Base-by-base conservation (phyloP, 2,329 filamentous ascomycete genomes). In the Diplodia corticola region DNA sequence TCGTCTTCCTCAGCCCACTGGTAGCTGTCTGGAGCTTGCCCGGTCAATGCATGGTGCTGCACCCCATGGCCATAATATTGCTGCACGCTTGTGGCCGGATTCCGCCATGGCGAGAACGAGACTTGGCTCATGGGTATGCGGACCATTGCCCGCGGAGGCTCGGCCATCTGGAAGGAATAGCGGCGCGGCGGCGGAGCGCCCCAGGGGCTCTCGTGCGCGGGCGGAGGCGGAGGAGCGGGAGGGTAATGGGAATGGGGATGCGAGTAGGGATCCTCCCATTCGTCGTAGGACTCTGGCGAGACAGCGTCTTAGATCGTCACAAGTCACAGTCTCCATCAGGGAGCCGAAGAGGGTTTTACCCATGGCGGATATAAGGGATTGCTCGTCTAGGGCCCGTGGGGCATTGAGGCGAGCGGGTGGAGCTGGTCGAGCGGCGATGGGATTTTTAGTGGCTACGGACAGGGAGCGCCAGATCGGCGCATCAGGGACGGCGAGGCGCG, bases 321-420 rank as follows among this genome's bases (percentile, higher is more conserved):
- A 33, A 30, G 57, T 24, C 57, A 61, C 37, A 20, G 10, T 15
- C 40, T 44, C 40, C 17, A 20, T 17, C 17, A 13, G 6, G 17
- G 20, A 35, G 13, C 13, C 35, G 13, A 48, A 26, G 26, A 35
- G 26, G 24, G 57, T 7, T 24, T 61, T 61, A 61, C 57, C 57
- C 57, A 61, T 61, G 57, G 44, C 44, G 57, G 57, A 61, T 61
- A 61, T 61, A 61, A 49, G 57, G 33, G 44, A 49, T 30, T 2
- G 35, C 22, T n/a, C 30, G 20, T 17, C 5, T 24, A 44, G 57
- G 26, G 44, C 57, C 35, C 26, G 44, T 17, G 22, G 57, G 28
- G 57, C 57, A 61, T 61, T 35, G 57, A 24, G 35, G 53, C 20
- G 24, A 20, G 15, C 2, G 30, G n/a, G 54, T 46, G 54, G 54